A percentile compares a stretch with the other conserved stretches of the same genome.
These are phyloP conservation scores for Gymnopilus dilepis DNA, from an alignment of 768 basidiomycete genomes.

Conservation along the genomic window DNA sequence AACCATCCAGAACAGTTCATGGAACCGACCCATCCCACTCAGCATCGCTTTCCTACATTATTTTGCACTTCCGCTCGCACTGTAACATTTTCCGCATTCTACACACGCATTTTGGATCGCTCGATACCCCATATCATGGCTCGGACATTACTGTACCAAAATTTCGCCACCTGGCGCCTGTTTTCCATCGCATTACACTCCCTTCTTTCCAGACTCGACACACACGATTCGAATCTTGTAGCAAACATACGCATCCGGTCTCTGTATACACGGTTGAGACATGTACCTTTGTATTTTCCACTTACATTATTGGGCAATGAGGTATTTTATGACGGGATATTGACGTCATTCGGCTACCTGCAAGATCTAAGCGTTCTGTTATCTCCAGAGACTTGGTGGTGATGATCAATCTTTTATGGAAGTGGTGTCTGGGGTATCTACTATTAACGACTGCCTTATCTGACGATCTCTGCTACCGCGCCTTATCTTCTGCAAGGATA, in stretches of 20 bases:
- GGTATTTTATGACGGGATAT: conserved; percentile 3
- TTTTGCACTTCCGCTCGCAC: conserved; percentile 14
- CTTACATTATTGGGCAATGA: conserved; percentile 5
- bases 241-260: conserved; percentile 6
- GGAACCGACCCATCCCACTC: neutral
- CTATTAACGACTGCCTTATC: neutral
- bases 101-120: conserved; percentile 13
- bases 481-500: conserved; percentile 65
- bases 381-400: too few species aligned
- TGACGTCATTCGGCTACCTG: conserved; percentile 12
- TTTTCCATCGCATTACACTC: conserved; percentile 1
- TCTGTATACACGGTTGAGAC: conserved; percentile 19
- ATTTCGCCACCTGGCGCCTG: neutral
- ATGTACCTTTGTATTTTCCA: conserved; percentile 5
- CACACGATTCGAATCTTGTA: conserved; percentile 31
- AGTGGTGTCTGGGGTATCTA: neutral
- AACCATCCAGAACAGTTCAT: neutral
- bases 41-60: conserved; percentile 17
- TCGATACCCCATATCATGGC: conserved; percentile 15
- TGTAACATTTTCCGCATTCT: conserved; percentile 22
- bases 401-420: neutral
- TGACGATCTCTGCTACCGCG: conserved; percentile 33
- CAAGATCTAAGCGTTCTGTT: neutral
- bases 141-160: neutral
- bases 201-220: conserved; percentile 17